Evolutionary conservation across 305 asterid genomes (phyloP).

Genomic region (Rubia tinctorum): DNA sequence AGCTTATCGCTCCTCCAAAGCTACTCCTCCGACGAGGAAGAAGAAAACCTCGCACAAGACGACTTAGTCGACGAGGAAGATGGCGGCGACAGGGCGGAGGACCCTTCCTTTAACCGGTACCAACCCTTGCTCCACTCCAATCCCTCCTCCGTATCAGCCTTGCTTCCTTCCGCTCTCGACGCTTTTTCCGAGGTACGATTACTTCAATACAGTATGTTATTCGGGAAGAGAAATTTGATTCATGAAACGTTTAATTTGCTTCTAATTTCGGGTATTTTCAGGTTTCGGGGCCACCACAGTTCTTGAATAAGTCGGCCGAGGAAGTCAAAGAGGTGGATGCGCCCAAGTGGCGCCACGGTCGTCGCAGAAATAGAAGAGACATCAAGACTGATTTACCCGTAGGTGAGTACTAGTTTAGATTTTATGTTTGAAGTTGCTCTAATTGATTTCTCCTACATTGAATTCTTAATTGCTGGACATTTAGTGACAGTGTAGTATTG

Average conservation of each 20-base stretch:
- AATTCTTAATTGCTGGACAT: background rate
- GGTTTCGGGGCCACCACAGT: constrained; percentile 84
- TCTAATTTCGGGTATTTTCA: constrained; percentile 12
- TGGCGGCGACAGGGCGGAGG: constrained; percentile 26
- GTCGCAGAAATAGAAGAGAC: constrained; percentile 50
- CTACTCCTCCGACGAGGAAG: constrained; percentile 88
- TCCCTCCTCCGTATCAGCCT: constrained; percentile 63
- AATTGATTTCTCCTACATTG: background rate
- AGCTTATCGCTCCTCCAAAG: constrained; percentile 80
- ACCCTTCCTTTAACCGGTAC: constrained; percentile 36
- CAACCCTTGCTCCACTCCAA: constrained; percentile 68
- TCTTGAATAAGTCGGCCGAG: constrained; percentile 60
- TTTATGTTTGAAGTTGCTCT: background rate
- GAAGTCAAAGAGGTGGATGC: constrained; percentile 44
- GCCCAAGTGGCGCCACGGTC: constrained; percentile 56
- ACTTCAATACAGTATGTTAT: background rate
- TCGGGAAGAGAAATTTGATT: background rate
- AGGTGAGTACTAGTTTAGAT: constrained; percentile 29
- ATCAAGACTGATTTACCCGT: constrained; percentile 55
- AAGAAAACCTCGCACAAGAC: constrained; percentile 30
- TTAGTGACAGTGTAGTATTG: background rate
- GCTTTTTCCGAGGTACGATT: constrained; percentile 72
- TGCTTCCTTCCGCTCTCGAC: constrained; percentile 77
- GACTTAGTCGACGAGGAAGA: constrained; percentile 28
- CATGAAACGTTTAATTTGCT: background rate